These are phyloP conservation scores for Chaetoceros muelleri DNA, from an alignment of 108 stramenopile genomes.

Conservation along the genomic window DNA sequence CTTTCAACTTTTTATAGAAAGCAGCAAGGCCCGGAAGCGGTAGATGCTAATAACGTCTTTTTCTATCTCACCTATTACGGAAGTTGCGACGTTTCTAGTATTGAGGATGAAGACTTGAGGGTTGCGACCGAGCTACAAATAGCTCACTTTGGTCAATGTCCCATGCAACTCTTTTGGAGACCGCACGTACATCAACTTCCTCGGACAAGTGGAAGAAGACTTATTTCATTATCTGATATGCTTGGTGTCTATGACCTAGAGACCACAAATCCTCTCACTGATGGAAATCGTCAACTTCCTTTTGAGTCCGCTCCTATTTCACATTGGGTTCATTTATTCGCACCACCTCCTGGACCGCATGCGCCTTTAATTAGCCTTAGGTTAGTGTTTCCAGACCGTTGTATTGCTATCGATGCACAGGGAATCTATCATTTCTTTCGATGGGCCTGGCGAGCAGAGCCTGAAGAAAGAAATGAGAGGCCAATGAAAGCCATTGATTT, in stretches of 20 bases:
- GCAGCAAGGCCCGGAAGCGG: slow-evolving; percentile 91
- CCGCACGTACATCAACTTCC: slow-evolving; percentile 32
- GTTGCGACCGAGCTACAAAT: slow-evolving; percentile 93
- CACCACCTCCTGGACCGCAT: slow-evolving; percentile 85
- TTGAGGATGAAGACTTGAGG: slow-evolving; percentile 85
- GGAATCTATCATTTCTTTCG: slow-evolving; percentile 84
- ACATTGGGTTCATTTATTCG: slow-evolving; percentile 81
- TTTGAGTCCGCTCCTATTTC: slow-evolving; percentile 78
- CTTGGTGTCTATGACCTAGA: slow-evolving; percentile 36
- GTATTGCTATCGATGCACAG: slow-evolving; percentile 78
- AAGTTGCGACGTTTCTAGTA: slow-evolving; percentile 88
- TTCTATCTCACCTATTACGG: slow-evolving; percentile 98
- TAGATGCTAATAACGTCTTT: slow-evolving; percentile 93
- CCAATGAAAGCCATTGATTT: slow-evolving; percentile 8
- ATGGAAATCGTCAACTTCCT: slow-evolving; percentile 40
- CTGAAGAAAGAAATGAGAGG: slow-evolving; percentile 26
- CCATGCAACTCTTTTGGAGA: slow-evolving; percentile 76
- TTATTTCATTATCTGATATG: slow-evolving; percentile 36
- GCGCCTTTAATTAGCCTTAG: slow-evolving; percentile 59
- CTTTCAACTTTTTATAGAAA: slow-evolving; percentile 32
- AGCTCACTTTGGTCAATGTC: slow-evolving; percentile 96
- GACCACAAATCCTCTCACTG: slow-evolving; percentile 10
- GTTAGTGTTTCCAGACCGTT: slow-evolving; percentile 67
- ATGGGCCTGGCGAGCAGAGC: slow-evolving; percentile 80
- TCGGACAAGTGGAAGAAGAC: slow-evolving; percentile 5